Base-by-base conservation (phyloP, 495 filamentous ascomycete genomes). In the Tuber melanosporum region DNA sequence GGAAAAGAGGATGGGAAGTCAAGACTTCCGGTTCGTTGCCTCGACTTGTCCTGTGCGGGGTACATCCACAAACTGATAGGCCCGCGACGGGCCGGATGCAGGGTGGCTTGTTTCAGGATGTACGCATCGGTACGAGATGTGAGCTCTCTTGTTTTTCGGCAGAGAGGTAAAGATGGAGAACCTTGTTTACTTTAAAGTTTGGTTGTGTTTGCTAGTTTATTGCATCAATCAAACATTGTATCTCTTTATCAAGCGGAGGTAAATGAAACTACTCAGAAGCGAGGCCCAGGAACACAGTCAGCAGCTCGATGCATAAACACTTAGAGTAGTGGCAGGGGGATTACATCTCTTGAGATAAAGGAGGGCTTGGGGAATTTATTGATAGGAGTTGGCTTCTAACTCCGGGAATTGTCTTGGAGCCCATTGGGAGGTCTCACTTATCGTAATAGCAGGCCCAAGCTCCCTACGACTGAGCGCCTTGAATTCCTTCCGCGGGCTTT, bases 101-200 rank as follows among this genome's bases (percentile, higher is more conserved):
- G 57, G 57, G 57, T 36, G 32, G 57, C 10, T 14, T 36, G 57
- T 66, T 66, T 66, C 57, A 66, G 57, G 57, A 36, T 66, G 14
- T 66, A 36, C 32, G 26, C 57, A 36, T 62, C 57, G 26, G n/a
- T 32, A 36, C 26, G 57, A 36, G 57, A 66, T 66, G 57, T 66
- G 57, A 36, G 57, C 57, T 66, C 57, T 66, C 57, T 62, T 62
- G 9, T 20, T 26, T 66, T 6, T 66, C 12, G 26, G 0, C 14
- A 32, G 26, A 36, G 57, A 26, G 26, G 6, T 32, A 66, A 66
- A 66, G 57, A 32, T 66, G 26, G 57, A 19, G 57, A 66, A 66
- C 26, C 57, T 36, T 66, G 57, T 66, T 66, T 66, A 66, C 57
- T 36, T 36, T 66, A 66, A 66, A 66, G 57, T 66, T 66, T 66